Percentiles rank a stretch among this genome's conserved stretches.
Conservation (phyloP, 148 eudicot species). For the Rhododendron vialii region DNA sequence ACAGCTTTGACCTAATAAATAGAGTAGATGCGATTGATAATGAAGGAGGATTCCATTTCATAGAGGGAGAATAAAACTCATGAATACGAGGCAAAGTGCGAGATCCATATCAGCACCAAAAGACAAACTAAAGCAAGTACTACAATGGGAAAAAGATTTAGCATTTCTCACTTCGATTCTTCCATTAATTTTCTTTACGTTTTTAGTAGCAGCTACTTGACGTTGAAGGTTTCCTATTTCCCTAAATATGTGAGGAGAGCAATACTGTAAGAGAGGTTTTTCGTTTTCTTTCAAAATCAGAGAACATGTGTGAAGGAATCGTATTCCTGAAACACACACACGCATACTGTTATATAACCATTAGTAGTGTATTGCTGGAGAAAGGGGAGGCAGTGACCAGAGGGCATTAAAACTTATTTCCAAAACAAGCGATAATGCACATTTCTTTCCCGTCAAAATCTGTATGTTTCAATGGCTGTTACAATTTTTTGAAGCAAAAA, state of each 20-base stretch:
- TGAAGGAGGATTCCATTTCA: too few species aligned
- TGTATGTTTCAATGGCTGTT: background rate
- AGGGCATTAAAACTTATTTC: background rate
- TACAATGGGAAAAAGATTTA: background rate
- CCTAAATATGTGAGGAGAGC: background rate
- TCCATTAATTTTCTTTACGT: background rate
- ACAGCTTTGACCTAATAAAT: background rate
- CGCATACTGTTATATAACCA: background rate
- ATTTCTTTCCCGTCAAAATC: background rate
- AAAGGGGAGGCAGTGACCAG: background rate
- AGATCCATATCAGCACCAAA: background rate
- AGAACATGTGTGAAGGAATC: too few species aligned
- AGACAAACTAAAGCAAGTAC: background rate
- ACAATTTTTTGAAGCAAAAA: background rate
- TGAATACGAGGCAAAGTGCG: background rate
- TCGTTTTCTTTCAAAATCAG: too few species aligned
- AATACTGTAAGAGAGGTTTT: too few species aligned
- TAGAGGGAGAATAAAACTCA: background rate
- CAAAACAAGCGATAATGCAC: background rate
- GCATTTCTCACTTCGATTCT: background rate
- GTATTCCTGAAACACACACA: too few species aligned
- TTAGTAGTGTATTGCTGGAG: background rate
- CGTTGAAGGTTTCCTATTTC: background rate
- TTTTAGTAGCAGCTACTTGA: background rate
- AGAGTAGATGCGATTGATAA: background rate